Conservation (phyloP, 345 rosid genomes). For the Hypericum androsaemum region DNA sequence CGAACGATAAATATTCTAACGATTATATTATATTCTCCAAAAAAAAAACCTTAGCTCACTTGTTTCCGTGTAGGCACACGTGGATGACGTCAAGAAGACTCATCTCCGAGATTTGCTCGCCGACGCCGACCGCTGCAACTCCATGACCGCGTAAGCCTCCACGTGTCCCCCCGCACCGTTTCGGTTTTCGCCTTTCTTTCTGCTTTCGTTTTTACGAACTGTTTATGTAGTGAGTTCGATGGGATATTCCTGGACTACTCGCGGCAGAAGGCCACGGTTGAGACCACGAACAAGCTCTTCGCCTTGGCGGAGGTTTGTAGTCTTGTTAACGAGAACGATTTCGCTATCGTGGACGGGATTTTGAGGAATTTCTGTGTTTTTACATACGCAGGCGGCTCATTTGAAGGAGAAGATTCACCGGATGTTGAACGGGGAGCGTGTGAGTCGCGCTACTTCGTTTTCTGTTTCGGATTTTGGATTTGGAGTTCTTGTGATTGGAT, state of each 20-base stretch:
- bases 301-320: conserved; percentile 60
- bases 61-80: conserved; percentile 36
- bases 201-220: too few species aligned
- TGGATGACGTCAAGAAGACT: conserved; percentile 58
- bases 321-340: too few species aligned
- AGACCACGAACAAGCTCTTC: conserved; percentile 57
- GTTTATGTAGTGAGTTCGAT: conserved; percentile 59
- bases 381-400: conserved; percentile 49
- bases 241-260: conserved; percentile 69
- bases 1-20: background rate
- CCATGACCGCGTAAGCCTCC: conserved; percentile 61
- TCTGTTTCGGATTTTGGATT: too few species aligned
- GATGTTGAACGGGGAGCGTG: conserved; percentile 80
- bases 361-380: background rate
- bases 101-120: conserved; percentile 76
- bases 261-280: conserved; percentile 58
- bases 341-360: too few species aligned
- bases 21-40: too few species aligned
- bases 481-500: too few species aligned
- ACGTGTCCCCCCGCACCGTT: too few species aligned
- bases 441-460: conserved; percentile 33
- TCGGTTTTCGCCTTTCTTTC: background rate
- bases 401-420: conserved; percentile 61
- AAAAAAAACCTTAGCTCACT: background rate
- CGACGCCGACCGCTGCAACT: conserved; percentile 54